Base-by-base conservation (phyloP, 2,329 filamentous ascomycete genomes). In the Aspergillus sergii region DNA sequence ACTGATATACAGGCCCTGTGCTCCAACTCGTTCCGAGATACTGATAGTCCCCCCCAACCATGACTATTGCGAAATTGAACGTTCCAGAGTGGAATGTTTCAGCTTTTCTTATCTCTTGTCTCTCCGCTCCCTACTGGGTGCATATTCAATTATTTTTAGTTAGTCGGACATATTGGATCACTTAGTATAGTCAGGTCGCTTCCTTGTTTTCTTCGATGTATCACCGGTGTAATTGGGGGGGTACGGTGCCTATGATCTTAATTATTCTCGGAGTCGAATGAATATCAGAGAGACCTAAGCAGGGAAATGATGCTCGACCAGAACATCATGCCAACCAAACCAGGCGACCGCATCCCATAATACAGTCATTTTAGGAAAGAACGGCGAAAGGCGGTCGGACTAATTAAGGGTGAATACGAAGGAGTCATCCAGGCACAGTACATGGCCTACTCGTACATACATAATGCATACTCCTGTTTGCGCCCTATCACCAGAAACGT, bases 1-100 rank as follows among this genome's bases (percentile, higher is more conserved):
- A 54, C 51, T 36, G 30, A 54, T 54, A 21, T 53, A 53, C 50
- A 34, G 28, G 50, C 26, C 30, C 50, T 53, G 50, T 54, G 28
- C 51, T 54, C 51, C 51, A 54, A 36, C 12, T n/a, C 28, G 16
- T 53, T 36, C 51, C 51, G 51, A 54, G 51, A 54, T 54, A 54
- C 51, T 54, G 51, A 54, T 50, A 50, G 26, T 30, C 19, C 26
- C 26, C 7, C n/a, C 26, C 26, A 50, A 14, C 23, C 11, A 16
- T 26, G 23, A 48, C 21, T 48, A 48, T 48, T 23, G 21, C 11
- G 26, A 19, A 48, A 48, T 19, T 34, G 50, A 19, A 34, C 32
- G 50, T 53, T 53, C 26, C 50, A 53, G 28, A 53, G 23, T 54
- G n/a, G 30, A 54, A 54, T 34, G 32, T 54, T 54, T 54, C 32